Conservation (phyloP, 805 yeast genomes). For the Wickerhamiella azymoides region DNA sequence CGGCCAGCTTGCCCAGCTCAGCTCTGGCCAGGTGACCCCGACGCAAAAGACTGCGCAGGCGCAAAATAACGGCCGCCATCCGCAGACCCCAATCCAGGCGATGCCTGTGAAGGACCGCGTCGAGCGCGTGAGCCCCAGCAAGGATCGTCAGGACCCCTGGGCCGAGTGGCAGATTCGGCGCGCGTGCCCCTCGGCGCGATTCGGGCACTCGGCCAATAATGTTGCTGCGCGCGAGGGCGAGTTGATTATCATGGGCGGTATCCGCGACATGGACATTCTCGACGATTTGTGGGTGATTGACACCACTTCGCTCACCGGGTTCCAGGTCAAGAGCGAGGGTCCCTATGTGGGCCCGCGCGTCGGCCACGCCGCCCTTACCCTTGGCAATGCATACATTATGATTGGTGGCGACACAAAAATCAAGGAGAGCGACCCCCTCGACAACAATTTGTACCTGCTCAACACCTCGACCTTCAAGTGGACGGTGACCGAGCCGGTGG, state of each 20-base stretch:
- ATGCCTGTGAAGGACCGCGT: constrained; percentile 6
- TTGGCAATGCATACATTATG: constrained; percentile 89
- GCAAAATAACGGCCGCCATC: not conserved
- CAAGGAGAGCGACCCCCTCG: constrained; percentile 55
- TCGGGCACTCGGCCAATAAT: constrained; percentile 78
- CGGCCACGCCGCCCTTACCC: constrained; percentile 82
- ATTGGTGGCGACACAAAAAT: constrained; percentile 93
- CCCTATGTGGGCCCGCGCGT: constrained; percentile 78
- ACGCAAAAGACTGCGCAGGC: no score
- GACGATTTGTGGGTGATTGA: constrained; percentile 90
- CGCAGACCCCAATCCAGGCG: constrained; percentile 1
- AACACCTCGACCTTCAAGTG: constrained; percentile 64
- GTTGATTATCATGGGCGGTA: constrained; percentile 84
- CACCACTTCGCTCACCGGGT: constrained; percentile 34
- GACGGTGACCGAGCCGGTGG: constrained; percentile 64
- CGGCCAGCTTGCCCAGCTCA: not conserved
- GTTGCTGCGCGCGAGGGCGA: constrained; percentile 68
- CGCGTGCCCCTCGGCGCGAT: constrained; percentile 82
- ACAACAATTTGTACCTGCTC: constrained; percentile 79
- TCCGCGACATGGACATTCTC: constrained; percentile 79
- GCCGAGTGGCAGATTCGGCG: constrained; percentile 23
- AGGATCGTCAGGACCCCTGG: constrained; percentile 22
- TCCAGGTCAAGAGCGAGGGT: constrained; percentile 56
- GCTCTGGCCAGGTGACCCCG: not conserved
- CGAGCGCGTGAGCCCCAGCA: constrained; percentile 1